Base-by-base conservation (phyloP, 2,329 filamentous ascomycete species). In the Cladophialophora carrionii region DNA sequence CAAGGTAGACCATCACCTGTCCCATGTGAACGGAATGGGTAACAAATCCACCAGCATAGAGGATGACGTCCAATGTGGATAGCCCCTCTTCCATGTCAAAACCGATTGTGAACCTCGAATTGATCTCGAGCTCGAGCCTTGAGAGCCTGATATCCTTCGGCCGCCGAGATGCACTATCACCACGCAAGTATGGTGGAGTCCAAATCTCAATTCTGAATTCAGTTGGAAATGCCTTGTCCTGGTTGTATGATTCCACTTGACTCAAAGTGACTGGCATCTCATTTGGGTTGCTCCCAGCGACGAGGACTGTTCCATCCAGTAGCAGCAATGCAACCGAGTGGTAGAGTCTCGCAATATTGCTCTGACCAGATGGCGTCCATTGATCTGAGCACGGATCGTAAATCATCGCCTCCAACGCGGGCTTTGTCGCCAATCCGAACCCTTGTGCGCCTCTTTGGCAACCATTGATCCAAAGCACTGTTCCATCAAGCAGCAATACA, bases 131-230 rank as follows among this genome's bases (percentile, higher is more conserved):
- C 4, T 74, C 73, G 58, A 77, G 80, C 43, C 73, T 76, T 8
- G 80, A 81, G 17, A 87, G 74, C 3, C 69, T 65, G 57, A 87
- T 77, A 54, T 80, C 75, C 2, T 77, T 80, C 3, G 86, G 84
- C 54, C 85, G 79, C 55, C 73, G 77, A 31, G 75, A 73, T 1
- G 78, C 79, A 56, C 83, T 83, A 48, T 77, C 79, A 14, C 83
- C 84, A 54, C 79, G 77, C 20, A 88, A 80, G 71, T 88, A 88
- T 2, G 85, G 84, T 48, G 86, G 86, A 31, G 83, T 84, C 72
- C 85, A 88, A 61, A 82, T 83, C 73, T 88, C 86, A 51, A 87
- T 84, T 41, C 85, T 81, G 77, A 86, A 87, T 67, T 88, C 85
- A 1, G 85, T 88, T 20, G 81, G 78, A 72, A 78, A 88, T 52